These are phyloP conservation scores for Amaranthus palmeri DNA, from an alignment of 148 eudicot genomes.

Conservation along the genomic window DNA sequence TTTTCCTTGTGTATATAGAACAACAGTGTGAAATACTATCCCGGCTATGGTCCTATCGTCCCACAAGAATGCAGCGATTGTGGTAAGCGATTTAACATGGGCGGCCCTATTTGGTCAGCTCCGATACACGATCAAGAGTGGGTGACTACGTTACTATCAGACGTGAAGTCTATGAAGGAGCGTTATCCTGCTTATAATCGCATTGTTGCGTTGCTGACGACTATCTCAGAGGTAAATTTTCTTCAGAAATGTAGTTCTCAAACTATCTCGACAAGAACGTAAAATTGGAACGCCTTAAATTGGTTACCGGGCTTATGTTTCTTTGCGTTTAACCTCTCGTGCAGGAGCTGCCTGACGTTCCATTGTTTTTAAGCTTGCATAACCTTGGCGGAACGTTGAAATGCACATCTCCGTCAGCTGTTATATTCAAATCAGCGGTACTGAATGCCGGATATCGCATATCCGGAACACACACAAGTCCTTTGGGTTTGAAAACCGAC, in stretches of 20 bases:
- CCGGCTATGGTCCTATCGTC: constrained; percentile 89
- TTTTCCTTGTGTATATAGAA: constrained; percentile 35
- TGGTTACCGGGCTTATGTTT: not conserved
- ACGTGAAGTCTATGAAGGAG: constrained; percentile 64
- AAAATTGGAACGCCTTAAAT: not conserved
- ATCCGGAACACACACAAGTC: constrained; percentile 83
- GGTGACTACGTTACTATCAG: constrained; percentile 75
- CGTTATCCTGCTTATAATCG: constrained; percentile 81
- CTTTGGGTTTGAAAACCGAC: constrained; percentile 81
- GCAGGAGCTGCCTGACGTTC: constrained; percentile 95
- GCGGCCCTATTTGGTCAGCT: constrained; percentile 99
- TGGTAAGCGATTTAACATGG: constrained; percentile 87
- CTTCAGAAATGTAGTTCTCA: not conserved
- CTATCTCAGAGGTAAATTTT: constrained; percentile 76
- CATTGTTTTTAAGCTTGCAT: constrained; percentile 82
- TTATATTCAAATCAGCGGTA: constrained; percentile 86
- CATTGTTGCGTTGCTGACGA: constrained; percentile 71
- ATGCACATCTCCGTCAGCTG: constrained; percentile 94
- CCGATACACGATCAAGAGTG: constrained; percentile 95
- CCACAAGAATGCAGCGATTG: constrained; percentile 90
- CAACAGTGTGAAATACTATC: constrained; percentile 65
- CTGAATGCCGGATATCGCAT: constrained; percentile 96
- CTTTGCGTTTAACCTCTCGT: constrained; percentile 8
- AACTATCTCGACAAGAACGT: not conserved
- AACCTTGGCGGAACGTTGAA: constrained; percentile 90